phyloP scores from a whole-genome alignment of 768 basidiomycete species.

The Podaxis mareebaensis region DNA sequence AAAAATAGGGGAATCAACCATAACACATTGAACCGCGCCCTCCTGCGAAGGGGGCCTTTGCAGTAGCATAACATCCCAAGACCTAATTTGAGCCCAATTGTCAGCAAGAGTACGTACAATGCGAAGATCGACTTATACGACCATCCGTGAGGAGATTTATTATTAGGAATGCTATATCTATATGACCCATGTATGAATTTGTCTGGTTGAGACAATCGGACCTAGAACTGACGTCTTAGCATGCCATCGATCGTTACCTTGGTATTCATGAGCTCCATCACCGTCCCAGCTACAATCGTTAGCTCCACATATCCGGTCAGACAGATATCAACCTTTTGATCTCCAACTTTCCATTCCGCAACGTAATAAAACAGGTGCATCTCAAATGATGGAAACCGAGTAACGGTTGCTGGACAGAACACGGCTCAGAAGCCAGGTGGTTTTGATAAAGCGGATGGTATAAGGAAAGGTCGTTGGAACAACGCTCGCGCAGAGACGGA shows the following conservation, averaged over 20 bases:
- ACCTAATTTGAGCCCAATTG: background rate
- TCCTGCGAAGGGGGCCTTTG: background rate
- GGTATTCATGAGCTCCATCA: background rate
- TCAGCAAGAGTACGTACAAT: background rate
- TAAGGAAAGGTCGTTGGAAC: background rate
- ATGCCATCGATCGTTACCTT: background rate
- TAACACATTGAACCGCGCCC: background rate
- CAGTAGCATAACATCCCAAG: constrained; percentile 1
- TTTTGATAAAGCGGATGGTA: background rate
- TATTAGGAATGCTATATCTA: background rate
- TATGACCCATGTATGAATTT: background rate
- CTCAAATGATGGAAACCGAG: background rate
- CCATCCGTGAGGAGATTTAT: constrained; percentile 11
- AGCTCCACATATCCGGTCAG: background rate
- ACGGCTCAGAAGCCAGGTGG: background rate
- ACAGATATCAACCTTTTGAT: background rate
- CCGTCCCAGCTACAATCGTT: background rate
- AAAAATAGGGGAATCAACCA: background rate
- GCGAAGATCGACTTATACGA: background rate
- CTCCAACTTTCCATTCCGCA: background rate
- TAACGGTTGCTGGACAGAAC: background rate
- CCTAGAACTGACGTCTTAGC: background rate
- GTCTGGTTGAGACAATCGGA: background rate
- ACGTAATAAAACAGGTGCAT: background rate
- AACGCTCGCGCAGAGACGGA: background rate